Conservation (phyloP, 257 asterid genomes). For the Przewalskia tangutica region DNA sequence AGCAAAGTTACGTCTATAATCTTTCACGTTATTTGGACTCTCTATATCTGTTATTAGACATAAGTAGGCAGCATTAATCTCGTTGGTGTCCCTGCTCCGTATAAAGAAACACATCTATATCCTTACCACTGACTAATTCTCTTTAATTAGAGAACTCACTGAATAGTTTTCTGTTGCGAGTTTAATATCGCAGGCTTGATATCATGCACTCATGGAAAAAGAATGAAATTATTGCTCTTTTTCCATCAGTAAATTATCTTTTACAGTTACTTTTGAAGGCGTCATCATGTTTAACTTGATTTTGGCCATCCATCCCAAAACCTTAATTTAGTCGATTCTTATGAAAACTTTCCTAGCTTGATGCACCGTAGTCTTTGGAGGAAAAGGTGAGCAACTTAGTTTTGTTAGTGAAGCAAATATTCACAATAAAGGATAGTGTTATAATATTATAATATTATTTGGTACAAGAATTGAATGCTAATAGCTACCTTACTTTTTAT, state of each 20-base stretch:
- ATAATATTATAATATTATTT: not conserved
- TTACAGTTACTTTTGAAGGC: not conserved
- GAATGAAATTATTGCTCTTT: not conserved
- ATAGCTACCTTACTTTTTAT: not conserved
- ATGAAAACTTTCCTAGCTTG: not conserved
- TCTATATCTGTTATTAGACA: not conserved
- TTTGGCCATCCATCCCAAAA: not conserved
- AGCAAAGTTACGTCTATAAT: not conserved
- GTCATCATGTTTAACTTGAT: not conserved
- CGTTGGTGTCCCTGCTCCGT: not conserved
- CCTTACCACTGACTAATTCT: not conserved
- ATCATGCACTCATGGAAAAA: not conserved
- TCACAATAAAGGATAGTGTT: not conserved
- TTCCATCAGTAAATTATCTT: not conserved
- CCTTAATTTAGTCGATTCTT: not conserved
- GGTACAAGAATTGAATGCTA: not conserved
- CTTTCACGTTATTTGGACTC: not conserved
- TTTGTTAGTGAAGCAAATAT: not conserved
- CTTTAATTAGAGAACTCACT: not conserved
- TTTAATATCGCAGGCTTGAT: not conserved
- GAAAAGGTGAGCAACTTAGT: not conserved
- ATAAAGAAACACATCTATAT: not conserved
- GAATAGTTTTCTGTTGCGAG: not conserved
- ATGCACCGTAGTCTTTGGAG: not conserved
- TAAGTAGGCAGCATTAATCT: not conserved